phyloP scores from a whole-genome alignment of 2,329 filamentous ascomycete genomes.

The Fusarium albosuccineum region DNA sequence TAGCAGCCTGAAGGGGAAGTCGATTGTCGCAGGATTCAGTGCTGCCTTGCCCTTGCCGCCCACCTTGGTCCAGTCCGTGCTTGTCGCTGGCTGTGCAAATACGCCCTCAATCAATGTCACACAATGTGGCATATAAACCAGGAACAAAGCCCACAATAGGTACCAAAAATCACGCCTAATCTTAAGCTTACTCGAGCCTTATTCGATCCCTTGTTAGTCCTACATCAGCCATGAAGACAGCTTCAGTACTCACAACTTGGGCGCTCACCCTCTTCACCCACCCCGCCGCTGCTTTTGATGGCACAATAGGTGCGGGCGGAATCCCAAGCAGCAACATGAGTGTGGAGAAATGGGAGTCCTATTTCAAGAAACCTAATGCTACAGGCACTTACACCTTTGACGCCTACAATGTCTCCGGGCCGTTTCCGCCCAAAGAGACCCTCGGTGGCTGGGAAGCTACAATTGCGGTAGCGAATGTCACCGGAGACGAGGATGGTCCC shows the following conservation, averaged over 20 bases:
- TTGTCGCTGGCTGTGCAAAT: no score
- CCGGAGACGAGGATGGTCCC: slow-evolving; percentile 11
- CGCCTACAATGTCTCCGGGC: slow-evolving; percentile 20
- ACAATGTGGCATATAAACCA: no score
- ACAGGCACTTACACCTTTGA: slow-evolving; percentile 19
- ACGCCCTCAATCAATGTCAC: no score
- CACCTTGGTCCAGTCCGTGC: no score
- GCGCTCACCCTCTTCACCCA: background rate
- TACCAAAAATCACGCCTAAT: no score
- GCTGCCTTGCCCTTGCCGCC: no score
- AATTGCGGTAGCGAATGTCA: slow-evolving; percentile 27
- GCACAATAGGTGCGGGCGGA: background rate
- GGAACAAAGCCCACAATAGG: no score
- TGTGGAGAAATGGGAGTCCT: slow-evolving; percentile 17
- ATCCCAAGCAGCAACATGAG: slow-evolving; percentile 6
- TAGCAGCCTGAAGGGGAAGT: no score
- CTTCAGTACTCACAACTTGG: background rate
- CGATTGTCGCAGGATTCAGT: no score
- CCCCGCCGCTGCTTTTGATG: slow-evolving; percentile 13
- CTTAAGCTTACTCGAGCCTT: no score
- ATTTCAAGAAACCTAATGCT: slow-evolving; percentile 26
- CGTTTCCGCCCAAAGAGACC: slow-evolving; percentile 17
- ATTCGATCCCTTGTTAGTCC: no score
- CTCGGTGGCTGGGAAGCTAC: slow-evolving; percentile 17
- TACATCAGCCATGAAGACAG: slow-evolving; percentile 1